Evolutionary conservation across 345 rosid genomes (phyloP), one percentile per base, ranked within the genome.

Genomic region (Mangifera indica): DNA sequence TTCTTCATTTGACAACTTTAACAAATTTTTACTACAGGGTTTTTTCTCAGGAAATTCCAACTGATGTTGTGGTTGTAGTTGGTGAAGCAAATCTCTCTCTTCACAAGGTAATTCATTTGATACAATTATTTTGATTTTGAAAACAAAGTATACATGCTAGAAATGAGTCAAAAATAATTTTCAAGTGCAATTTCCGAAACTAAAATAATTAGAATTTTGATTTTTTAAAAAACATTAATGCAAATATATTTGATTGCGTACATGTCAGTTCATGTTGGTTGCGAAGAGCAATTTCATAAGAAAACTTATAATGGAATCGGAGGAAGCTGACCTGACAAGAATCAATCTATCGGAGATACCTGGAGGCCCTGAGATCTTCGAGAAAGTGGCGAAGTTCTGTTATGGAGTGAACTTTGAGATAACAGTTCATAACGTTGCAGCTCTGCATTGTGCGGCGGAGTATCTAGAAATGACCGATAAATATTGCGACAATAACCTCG

Each of bases 361-460:
- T 0, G 99, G 99, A 49, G 99, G 99, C n/a, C 90, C 97, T 0
- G 93, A 95, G 80, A 88, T 86, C 69, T 89, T 95, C 48, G 99
- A 90, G 81, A 95, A 92, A 80, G 96, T 93, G 1, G 98, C 96
- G 0, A 95, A 92, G 20, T 95, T 95, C 84, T 95, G 99, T 78
- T 95, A 95, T 66, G 89, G 98, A 0, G 90, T 95, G 61, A 95
- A 95, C 85, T 95, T 95, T 21, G 99, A 95, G 76, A 92, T 92
- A 75, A 95, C 97, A 0, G 98, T 95, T 9, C 92, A 95, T 52
- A 95, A 95, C 79, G 96, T 92, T 17, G 98, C 97, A 1, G 92
- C 96, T 55, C 93, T 95, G 53, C 91, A 81, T 15, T 95, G 99
- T 60, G 93, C 99, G 0, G 95, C 93, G 0, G 98, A 92, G 80